phyloP scores from a whole-genome alignment of 2,329 filamentous ascomycete genomes.

The Trichoderma lentiforme region DNA sequence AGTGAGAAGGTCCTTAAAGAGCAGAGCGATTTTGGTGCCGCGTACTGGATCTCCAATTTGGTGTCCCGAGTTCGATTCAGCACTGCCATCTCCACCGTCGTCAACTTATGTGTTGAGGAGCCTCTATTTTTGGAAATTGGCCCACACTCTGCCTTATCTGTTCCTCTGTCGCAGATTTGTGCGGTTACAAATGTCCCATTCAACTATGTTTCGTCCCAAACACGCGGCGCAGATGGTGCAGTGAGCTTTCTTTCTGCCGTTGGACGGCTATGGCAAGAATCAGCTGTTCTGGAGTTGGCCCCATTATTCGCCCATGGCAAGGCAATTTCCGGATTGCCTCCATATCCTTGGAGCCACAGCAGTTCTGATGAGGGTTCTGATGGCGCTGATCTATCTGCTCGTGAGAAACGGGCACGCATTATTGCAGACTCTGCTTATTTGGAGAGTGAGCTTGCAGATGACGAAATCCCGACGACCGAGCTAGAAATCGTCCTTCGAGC shows the following conservation, averaged over 20 bases:
- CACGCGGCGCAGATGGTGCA: background rate
- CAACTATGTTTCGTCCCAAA: constrained; percentile 17
- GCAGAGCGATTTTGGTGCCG: background rate
- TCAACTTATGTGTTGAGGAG: constrained; percentile 2
- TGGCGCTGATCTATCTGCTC: background rate
- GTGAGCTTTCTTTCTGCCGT: constrained; percentile 13
- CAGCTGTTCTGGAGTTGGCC: background rate
- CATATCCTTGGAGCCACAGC: constrained; percentile 14
- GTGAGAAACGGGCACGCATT: constrained; percentile 8
- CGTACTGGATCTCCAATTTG: constrained; percentile 18
- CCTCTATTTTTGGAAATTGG: constrained; percentile 27
- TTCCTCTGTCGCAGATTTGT: constrained; percentile 27
- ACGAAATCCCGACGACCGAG: constrained; percentile 8
- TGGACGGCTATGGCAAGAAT: constrained; percentile 17
- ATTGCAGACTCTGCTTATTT: background rate
- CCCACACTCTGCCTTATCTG: constrained; percentile 27
- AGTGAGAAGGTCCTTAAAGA: constrained; percentile 10
- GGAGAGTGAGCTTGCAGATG: constrained; percentile 1
- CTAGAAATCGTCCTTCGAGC: constrained; percentile 15
- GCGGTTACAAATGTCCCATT: background rate
- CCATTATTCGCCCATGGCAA: constrained; percentile 12
- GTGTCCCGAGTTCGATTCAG: constrained; percentile 21
- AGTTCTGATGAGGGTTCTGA: background rate
- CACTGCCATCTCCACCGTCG: constrained; percentile 14
- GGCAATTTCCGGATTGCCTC: constrained; percentile 15